phyloP scores from a whole-genome alignment of 2,329 filamentous ascomycete genomes.

The Colletotrichum somersetense region DNA sequence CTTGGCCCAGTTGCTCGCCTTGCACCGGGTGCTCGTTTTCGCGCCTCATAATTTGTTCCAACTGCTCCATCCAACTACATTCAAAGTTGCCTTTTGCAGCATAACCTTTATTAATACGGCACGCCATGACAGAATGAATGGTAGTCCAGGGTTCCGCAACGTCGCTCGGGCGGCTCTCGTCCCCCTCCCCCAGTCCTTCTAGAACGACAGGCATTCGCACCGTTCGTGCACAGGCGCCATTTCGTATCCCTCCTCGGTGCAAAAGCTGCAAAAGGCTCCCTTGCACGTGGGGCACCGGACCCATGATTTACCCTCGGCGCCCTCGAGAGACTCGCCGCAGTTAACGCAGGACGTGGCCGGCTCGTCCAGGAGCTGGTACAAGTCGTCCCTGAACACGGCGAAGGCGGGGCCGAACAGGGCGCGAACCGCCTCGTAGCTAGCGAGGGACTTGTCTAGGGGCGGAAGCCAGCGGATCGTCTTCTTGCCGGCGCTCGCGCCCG shows the following conservation, averaged over 20 bases:
- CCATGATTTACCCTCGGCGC: not conserved
- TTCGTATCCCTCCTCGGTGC: not conserved
- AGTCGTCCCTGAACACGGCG: not conserved
- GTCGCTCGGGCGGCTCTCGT: no score
- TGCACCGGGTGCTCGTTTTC: no score
- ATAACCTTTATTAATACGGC: not conserved
- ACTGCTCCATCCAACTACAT: not conserved
- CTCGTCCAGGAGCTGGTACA: not conserved
- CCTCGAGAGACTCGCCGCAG: conserved; percentile 1
- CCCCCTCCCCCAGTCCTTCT: not conserved
- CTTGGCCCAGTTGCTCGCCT: no score
- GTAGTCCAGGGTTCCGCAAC: not conserved
- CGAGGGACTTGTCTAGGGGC: not conserved
- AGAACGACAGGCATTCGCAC: not conserved
- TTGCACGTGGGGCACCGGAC: not conserved
- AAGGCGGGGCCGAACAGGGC: not conserved
- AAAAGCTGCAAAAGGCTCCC: not conserved
- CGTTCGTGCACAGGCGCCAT: not conserved
- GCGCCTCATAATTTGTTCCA: not conserved
- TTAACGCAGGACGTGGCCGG: not conserved
- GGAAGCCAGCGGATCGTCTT: not conserved
- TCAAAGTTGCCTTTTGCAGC: not conserved
- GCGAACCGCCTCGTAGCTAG: not conserved
- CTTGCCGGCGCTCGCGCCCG: not conserved
- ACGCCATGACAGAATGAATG: no score